These are phyloP conservation scores for Trichoderma hamatum DNA, from an alignment of 2,329 filamentous ascomycete species.

Conservation along the genomic window DNA sequence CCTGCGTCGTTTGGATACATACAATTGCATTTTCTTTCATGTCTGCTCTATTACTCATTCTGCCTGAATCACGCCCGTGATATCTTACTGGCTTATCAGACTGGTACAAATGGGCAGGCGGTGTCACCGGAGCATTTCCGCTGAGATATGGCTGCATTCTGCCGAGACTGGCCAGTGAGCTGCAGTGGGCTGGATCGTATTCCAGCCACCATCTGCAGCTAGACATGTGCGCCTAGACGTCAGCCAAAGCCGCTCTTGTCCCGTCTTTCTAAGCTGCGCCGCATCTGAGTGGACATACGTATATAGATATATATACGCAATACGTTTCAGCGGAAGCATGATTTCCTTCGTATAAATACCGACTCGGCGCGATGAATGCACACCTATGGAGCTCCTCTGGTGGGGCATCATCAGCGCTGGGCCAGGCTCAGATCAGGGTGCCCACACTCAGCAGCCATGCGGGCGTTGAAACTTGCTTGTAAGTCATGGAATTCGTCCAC, in stretches of 20 bases:
- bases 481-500: background rate
- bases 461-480: background rate
- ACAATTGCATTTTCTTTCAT: background rate
- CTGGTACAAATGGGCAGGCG: background rate
- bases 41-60: background rate
- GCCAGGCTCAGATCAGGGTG: constrained; percentile 2
- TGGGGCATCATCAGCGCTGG: background rate
- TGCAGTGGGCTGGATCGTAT: constrained; percentile 13
- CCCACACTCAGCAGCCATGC: background rate
- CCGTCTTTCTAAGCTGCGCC: background rate
- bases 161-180: constrained; percentile 1
- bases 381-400: background rate
- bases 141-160: background rate
- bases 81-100: background rate
- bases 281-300: background rate
- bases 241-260: no score
- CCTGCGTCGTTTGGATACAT: background rate
- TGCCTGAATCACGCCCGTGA: background rate
- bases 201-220: constrained; percentile 12
- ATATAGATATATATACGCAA: background rate
- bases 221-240: background rate
- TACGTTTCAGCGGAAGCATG: background rate
- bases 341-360: background rate
- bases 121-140: constrained; percentile 7
- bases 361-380: background rate